Evolutionary conservation across 805 yeast species (phyloP), one percentile per base, ranked within the genome.

Genomic region (Candida morakotiae): DNA sequence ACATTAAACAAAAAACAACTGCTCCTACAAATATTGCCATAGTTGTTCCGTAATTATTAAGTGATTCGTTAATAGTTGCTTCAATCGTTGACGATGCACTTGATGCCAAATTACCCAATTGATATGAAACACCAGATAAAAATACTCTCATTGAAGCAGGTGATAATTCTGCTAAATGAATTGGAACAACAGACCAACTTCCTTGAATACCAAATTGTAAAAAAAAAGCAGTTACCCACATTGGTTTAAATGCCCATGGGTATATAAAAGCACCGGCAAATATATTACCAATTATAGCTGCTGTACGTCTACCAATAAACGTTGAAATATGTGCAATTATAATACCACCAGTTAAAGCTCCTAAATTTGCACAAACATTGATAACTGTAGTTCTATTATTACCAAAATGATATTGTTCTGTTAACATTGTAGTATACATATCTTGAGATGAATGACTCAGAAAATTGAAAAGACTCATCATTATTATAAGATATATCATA

Each of bases 381-480:
- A 81, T 76, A 14, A 79, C 81, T 0, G 87, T 80, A 22, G 71
- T 57, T 14, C 67, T 61, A 52, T 82, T 61, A 3, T 53, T 45
- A 18, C 70, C 52, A 44, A 70, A 69, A 9, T 54, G 63, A 21
- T 75, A 64, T 53, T 82, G 87, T 16, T 64, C 67, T 18, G 67
- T 63, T 34, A 83, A 61, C 61, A 79, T 64, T 1, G 86, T 79
- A 26, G 87, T 86, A 56, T 72, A 79, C 52, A 83, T 61, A 55
- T 83, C 91, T 59, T 83, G 88, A 5, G 87, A 76, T 1, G 86
- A 87, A 48, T 83, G 91, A 7, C 85, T 73, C 62, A 75, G 71
- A 62, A 81, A 83, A 58, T 81, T 82, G 67, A 80, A 77, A 14
- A 82, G 84, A 14, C 83, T 71, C 81, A 81, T 73, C 53, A 80